phyloP scores from a whole-genome alignment of 805 yeast species.

The Hanseniaspora lachancei region DNA sequence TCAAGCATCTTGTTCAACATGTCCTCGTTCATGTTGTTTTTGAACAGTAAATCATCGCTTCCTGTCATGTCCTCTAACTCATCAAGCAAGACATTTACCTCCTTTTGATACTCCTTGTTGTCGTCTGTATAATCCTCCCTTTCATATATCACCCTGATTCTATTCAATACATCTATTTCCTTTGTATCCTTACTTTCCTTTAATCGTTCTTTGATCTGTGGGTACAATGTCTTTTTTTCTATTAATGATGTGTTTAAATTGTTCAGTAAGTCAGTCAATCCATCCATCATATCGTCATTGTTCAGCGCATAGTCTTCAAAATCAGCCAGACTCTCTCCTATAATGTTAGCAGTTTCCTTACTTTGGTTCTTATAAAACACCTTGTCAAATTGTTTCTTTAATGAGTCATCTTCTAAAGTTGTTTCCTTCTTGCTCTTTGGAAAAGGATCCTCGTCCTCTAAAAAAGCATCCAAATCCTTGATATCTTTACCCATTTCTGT shows the following conservation, averaged over 20 bases:
- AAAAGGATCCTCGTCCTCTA: conserved; percentile 1
- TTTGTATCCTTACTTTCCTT: background rate
- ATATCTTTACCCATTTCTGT: background rate
- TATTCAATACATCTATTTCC: background rate
- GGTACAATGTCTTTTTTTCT: background rate
- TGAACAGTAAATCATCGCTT: background rate
- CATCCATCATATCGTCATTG: background rate
- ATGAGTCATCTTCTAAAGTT: background rate
- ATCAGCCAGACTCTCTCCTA: background rate
- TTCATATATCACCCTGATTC: background rate
- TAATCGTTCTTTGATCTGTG: background rate
- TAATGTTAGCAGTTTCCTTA: background rate
- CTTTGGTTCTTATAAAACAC: conserved; percentile 10
- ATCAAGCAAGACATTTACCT: background rate
- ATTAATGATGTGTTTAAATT: background rate
- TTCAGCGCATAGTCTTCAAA: background rate
- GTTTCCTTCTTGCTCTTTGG: background rate
- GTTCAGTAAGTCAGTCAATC: background rate
- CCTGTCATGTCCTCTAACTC: background rate
- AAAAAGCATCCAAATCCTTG: conserved; percentile 2
- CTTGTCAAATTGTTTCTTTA: conserved; percentile 7
- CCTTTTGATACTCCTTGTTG: background rate
- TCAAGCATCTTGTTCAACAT: background rate
- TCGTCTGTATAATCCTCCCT: background rate
- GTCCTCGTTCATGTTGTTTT: background rate